A percentile compares a stretch with the other conserved stretches of the same genome.
Conservation (phyloP, 371 early-diverging fungal species). For the Apophysomyces sp. region DNA sequence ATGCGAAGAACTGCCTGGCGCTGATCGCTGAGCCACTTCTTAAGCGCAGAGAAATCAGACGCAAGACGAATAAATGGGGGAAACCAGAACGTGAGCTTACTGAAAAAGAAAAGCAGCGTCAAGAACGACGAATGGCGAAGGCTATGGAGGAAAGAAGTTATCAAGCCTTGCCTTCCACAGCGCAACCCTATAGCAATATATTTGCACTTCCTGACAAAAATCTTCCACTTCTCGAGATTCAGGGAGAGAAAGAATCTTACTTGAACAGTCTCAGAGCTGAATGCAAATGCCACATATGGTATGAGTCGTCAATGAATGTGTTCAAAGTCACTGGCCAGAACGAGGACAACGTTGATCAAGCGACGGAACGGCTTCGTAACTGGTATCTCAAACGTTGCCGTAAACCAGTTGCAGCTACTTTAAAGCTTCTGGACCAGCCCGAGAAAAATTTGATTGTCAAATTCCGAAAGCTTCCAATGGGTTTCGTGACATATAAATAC, state of each 20-base stretch:
- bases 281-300: conserved; percentile 36
- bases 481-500: conserved; percentile 17
- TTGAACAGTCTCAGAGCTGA: conserved; percentile 39
- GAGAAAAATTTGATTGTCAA: conserved; percentile 8
- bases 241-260: conserved; percentile 32
- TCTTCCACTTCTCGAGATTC: conserved; percentile 15
- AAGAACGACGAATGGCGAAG: conserved; percentile 22
- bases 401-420: conserved; percentile 1
- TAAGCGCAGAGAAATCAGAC: neutral
- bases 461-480: conserved; percentile 19
- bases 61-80: conserved; percentile 42
- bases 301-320: conserved; percentile 9
- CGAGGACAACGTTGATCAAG: conserved; percentile 17
- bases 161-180: conserved; percentile 20
- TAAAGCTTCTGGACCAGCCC: conserved; percentile 34
- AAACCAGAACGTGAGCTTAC: conserved; percentile 44
- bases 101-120: conserved; percentile 25
- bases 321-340: conserved; percentile 19
- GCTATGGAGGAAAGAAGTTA: conserved; percentile 28
- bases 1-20: conserved; percentile 28
- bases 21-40: conserved; percentile 8
- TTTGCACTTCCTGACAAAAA: conserved; percentile 26
- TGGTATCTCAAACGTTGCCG: conserved; percentile 34
- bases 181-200: conserved; percentile 23
- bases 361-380: conserved; percentile 36